Evolutionary conservation across 1,284 basidiomycete species (phyloP).

Genomic region (Erythrobasidium hasegawianum): DNA sequence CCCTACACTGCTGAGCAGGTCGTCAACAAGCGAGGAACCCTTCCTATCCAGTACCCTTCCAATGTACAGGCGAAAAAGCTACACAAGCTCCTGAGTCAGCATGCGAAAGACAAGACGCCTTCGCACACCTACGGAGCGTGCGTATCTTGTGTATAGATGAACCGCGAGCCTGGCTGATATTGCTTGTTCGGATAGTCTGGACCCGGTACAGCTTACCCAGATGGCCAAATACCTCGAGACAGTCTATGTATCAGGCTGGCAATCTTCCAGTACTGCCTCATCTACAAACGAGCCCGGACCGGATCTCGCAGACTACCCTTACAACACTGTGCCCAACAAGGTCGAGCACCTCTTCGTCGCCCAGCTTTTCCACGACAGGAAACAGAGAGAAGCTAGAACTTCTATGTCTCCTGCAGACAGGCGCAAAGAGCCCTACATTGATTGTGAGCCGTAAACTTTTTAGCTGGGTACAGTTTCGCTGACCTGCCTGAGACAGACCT

Average conservation of each 20-base stretch:
- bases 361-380: constrained; percentile 62
- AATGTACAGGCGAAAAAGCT: constrained; percentile 83
- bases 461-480: too few relatives aligned
- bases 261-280: constrained; percentile 76
- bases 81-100: constrained; percentile 64
- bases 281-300: constrained; percentile 94
- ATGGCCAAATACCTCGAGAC: constrained; percentile 94
- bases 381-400: constrained; percentile 56
- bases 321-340: constrained; percentile 55
- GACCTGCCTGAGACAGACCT: constrained; percentile 45
- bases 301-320: constrained; percentile 66
- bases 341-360: constrained; percentile 62
- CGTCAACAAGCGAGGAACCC: constrained; percentile 86
- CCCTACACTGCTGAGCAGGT: constrained; percentile 92
- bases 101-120: constrained; percentile 66
- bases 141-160: constrained; percentile 53
- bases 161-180: neutral
- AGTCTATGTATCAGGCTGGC: constrained; percentile 96
- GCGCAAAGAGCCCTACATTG: constrained; percentile 50
- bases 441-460: constrained; percentile 37
- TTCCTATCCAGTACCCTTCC: constrained; percentile 81
- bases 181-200: constrained; percentile 61
- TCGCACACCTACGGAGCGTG: constrained; percentile 96
- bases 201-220: constrained; percentile 88
- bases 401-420: constrained; percentile 65